Percentiles rank a stretch among this genome's conserved stretches.
Conservation (phyloP, 345 rosid species). For the Combretum micranthum region DNA sequence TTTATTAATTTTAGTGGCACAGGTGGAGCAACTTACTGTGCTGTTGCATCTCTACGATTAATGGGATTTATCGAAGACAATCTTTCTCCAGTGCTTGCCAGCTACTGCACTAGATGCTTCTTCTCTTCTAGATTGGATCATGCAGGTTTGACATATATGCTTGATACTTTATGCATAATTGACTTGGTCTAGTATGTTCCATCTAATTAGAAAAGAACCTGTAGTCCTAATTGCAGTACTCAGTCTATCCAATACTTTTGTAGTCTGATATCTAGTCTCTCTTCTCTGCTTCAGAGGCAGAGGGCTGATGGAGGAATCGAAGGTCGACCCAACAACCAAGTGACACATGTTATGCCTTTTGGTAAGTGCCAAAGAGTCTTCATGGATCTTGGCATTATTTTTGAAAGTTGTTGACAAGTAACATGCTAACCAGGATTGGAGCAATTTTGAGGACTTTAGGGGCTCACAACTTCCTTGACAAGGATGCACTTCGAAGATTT, state of each 20-base stretch:
- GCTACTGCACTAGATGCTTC: conserved; percentile 41
- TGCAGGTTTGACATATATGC: conserved; percentile 41
- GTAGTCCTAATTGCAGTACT: too few species aligned
- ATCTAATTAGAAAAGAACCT: too few species aligned
- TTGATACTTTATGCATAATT: neutral
- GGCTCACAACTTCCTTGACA: conserved; percentile 49
- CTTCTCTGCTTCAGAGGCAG: conserved; percentile 55
- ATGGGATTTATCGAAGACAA: conserved; percentile 79
- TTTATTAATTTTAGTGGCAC: conserved; percentile 33
- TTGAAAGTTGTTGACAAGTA: neutral
- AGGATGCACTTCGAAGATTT: conserved; percentile 47
- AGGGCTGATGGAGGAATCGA: conserved; percentile 82
- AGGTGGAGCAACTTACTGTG: conserved; percentile 97
- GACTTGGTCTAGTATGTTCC: too few species aligned
- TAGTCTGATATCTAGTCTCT: neutral
- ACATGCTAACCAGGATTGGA: conserved; percentile 51
- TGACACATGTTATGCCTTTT: conserved; percentile 96
- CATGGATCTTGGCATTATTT: conserved; percentile 5
- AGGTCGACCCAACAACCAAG: conserved; percentile 85
- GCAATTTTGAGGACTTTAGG: conserved; percentile 66
- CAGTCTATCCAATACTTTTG: too few species aligned
- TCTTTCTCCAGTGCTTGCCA: conserved; percentile 28
- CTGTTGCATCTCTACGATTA: conserved; percentile 74
- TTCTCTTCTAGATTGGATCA: conserved; percentile 64
- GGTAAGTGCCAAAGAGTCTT: conserved; percentile 31